Base-by-base conservation (phyloP, 495 filamentous ascomycete species). In the Penicillium ucsense region DNA sequence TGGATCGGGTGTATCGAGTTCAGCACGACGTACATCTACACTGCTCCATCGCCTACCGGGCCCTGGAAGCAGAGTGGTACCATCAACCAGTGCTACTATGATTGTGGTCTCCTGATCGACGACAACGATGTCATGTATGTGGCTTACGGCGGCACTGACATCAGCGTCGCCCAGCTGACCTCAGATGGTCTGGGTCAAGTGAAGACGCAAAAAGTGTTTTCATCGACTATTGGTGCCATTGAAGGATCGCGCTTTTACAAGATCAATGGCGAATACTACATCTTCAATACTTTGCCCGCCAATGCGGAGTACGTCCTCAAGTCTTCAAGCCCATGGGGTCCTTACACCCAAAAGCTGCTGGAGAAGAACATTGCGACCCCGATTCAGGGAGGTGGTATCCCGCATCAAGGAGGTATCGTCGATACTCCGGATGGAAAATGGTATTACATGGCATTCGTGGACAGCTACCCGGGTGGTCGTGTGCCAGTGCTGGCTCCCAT, bases 181-280 rank as follows among this genome's bases (percentile, higher is more conserved):
- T 31, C 51, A 1, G 76, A 78, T 41, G 72, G 68, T 0, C 48
- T 73, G 3, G 64, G 60, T 38, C 54, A 74, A 36, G 72, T 71
- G 6, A 61, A 62, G 40, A 62, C 65, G 4, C 61, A 74, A 45
- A 35, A 64, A 5, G 68, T 80, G 5, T 75, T 67, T 55, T 52
- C 65, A 4, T 53, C 60, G 1, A 57, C 53, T 37, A 49, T 60
- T 6, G 54, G 53, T 20, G 68, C 66, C 20, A 64, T 81, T 38
- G 79, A 83, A 48, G 79, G 79, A 5, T 65, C 71, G 8, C 66
- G 79, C 9, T 64, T 83, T 59, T 83, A 82, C 49, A 74, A 79
- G 53, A 64, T 60, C 43, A 66, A 77, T 34, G 77, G 74, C 2
- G 48, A 52, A 8, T 81, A 79, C 55, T 81, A 79, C 54, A 75